Evolutionary conservation across 23 red algal genomes (phyloP).

Genomic region (Gracilaria gracilis): DNA sequence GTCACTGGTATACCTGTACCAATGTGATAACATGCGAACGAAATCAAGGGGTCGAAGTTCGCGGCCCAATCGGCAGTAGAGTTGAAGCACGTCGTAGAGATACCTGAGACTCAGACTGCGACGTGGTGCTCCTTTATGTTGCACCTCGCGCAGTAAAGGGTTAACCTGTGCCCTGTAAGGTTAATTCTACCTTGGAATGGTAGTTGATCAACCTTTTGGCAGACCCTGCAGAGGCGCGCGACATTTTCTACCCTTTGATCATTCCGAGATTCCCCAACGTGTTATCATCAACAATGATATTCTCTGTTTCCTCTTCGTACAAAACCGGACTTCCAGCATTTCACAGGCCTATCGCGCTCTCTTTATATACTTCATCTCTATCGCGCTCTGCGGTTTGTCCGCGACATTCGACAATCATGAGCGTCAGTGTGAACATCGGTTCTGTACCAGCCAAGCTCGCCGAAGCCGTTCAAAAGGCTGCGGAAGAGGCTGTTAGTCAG

Average conservation of each 20-base stretch:
- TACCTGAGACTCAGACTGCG: background rate
- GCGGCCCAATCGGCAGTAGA: background rate
- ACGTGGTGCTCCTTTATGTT: background rate
- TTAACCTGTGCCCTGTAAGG: background rate
- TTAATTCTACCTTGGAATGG: background rate
- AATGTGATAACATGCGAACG: no score
- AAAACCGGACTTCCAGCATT: background rate
- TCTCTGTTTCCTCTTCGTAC: background rate
- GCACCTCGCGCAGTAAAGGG: background rate
- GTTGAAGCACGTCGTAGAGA: background rate
- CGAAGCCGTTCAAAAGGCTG: background rate
- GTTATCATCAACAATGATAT: slow-evolving; percentile 36
- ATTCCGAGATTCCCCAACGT: background rate
- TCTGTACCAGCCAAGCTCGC: slow-evolving; percentile 6
- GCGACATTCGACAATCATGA: background rate
- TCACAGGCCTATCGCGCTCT: background rate
- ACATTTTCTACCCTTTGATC: slow-evolving; percentile 17
- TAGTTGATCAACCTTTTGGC: background rate
- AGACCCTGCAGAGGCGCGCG: background rate
- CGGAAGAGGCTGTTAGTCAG: background rate
- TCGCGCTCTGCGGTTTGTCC: background rate
- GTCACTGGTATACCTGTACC: no score
- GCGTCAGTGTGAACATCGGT: slow-evolving; percentile 10
- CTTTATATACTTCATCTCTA: background rate
- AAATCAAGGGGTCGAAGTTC: no score